Conservation (phyloP, 2,329 filamentous ascomycete genomes). For the Apiospora marii region DNA sequence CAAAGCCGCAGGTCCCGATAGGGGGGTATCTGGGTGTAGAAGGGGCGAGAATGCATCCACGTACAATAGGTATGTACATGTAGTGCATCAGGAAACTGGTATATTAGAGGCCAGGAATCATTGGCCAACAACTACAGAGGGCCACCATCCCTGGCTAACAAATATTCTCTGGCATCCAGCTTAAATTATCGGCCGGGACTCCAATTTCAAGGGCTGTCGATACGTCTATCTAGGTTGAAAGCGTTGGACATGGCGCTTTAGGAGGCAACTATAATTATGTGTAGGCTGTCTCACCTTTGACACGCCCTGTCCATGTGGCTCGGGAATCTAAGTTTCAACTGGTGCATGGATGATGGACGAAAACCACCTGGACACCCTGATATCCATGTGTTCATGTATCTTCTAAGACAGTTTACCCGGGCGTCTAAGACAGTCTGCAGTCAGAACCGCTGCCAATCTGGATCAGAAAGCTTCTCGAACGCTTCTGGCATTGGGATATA, state of each 20-base stretch:
- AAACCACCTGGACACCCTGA: neutral
- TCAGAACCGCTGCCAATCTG: neutral
- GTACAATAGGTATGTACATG: neutral
- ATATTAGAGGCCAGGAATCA: neutral
- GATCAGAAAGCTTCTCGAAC: slow-evolving; percentile 13
- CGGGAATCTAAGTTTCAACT: slow-evolving; percentile 9
- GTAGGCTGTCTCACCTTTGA: slow-evolving; percentile 13
- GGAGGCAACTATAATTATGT: neutral
- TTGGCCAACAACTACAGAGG: too few relatives aligned
- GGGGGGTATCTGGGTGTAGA: neutral
- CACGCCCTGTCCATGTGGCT: slow-evolving; percentile 14
- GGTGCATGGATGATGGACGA: neutral
- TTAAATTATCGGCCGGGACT: neutral
- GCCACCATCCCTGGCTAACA: neutral
- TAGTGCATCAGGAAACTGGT: neutral
- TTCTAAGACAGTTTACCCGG: neutral
- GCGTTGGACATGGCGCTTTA: neutral
- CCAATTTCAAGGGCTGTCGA: neutral
- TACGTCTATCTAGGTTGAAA: neutral
- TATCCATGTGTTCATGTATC: slow-evolving; percentile 18
- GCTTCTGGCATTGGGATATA: too few relatives aligned
- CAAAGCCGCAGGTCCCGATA: neutral
- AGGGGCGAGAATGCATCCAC: neutral
- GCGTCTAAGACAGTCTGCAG: slow-evolving; percentile 11
- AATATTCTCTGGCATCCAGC: neutral